Conservation (phyloP, 2,329 filamentous ascomycete genomes). For the Chaetothyriales sp. region DNA sequence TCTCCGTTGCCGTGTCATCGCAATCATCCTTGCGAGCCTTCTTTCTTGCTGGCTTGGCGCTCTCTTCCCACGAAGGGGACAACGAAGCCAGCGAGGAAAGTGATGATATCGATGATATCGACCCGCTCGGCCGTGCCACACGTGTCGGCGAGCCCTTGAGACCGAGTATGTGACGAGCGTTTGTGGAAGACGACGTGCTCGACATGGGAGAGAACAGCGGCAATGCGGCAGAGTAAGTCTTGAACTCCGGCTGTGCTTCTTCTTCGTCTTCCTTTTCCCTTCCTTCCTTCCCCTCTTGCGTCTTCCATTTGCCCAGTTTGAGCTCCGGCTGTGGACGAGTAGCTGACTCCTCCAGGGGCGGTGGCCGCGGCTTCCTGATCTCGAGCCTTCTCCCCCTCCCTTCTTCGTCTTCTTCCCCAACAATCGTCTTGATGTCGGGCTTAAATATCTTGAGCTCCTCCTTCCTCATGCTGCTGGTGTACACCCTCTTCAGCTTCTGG, state of each 20-base stretch:
- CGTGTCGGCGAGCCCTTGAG: neutral
- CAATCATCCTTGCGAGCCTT: neutral
- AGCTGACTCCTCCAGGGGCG: neutral
- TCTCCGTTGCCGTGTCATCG: neutral
- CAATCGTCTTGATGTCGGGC: neutral
- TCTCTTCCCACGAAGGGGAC: neutral
- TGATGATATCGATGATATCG: neutral
- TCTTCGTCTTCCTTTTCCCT: neutral
- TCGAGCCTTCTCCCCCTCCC: neutral
- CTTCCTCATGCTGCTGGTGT: neutral
- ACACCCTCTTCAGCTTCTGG: neutral
- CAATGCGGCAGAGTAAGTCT: neutral
- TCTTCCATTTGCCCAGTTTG: neutral
- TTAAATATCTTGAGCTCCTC: neutral
- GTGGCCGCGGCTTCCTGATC: neutral
- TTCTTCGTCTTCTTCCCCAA: neutral
- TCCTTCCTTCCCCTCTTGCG: neutral
- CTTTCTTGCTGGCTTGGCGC: neutral
- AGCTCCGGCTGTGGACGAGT: neutral
- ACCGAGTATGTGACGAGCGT: neutral
- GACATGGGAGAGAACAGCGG: neutral
- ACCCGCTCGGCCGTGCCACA: no score
- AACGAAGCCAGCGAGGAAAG: neutral
- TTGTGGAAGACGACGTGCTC: neutral
- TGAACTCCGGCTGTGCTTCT: neutral